A percentile compares a stretch with the other conserved stretches of the same genome.
These are phyloP conservation scores for Capsicum chinense DNA, from an alignment of 257 asterid species.

Conservation along the genomic window DNA sequence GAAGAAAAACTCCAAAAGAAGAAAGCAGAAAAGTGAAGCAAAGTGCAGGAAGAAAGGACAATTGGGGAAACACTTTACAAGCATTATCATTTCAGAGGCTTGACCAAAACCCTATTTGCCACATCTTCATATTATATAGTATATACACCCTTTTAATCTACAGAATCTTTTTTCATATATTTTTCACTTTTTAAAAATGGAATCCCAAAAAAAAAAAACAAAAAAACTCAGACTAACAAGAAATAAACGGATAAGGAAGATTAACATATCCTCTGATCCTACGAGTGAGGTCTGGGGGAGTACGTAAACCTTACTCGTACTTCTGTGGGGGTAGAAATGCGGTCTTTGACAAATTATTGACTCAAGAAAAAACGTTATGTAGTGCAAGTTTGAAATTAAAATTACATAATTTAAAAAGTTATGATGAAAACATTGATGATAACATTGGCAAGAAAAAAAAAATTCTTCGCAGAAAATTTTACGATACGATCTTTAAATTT, in stretches of 20 bases:
- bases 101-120: background rate
- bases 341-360: too few relatives aligned
- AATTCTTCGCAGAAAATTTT: background rate
- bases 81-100: background rate
- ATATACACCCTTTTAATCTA: background rate
- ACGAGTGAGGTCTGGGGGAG: background rate
- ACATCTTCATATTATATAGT: background rate
- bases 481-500: background rate
- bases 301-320: too few relatives aligned
- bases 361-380: too few relatives aligned
- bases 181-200: background rate
- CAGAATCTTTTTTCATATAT: background rate
- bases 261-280: background rate
- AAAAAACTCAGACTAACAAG: background rate
- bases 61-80: conserved; percentile 21
- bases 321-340: background rate
- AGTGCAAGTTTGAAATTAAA: too few relatives aligned
- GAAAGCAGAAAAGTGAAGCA: background rate
- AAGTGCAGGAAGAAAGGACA: background rate
- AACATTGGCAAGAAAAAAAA: background rate
- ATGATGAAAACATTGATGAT: too few relatives aligned
- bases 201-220: background rate
- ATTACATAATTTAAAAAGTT: too few relatives aligned
- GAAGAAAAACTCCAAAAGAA: background rate
- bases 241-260: background rate